phyloP scores from a whole-genome alignment of 2,329 filamentous ascomycete species.

The Sporothrix brunneoviolacea region DNA sequence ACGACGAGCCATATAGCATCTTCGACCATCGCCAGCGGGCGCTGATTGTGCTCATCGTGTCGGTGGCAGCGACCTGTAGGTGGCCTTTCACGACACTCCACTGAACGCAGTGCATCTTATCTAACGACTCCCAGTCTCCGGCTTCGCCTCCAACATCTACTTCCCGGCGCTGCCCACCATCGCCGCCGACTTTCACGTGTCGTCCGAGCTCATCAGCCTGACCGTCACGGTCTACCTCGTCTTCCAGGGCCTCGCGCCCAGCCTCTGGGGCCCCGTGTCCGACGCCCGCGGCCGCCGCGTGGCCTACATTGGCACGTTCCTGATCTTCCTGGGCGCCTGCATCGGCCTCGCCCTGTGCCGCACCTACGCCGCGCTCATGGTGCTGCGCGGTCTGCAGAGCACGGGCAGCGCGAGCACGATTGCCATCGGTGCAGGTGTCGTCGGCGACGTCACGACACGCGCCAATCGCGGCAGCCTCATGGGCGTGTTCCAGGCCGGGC shows the following conservation, averaged over 20 bases:
- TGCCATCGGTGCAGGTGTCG: slow-evolving; percentile 63
- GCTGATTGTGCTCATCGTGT: slow-evolving; percentile 40
- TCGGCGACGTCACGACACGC: slow-evolving; percentile 63
- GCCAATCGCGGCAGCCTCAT: slow-evolving; percentile 67
- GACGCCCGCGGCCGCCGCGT: slow-evolving; percentile 55
- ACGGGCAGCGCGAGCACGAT: slow-evolving; percentile 61
- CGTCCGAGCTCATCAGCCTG: slow-evolving; percentile 37
- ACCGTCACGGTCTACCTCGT: slow-evolving; percentile 56
- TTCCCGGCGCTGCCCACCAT: slow-evolving; percentile 38
- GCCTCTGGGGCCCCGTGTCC: slow-evolving; percentile 53
- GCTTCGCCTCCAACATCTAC: slow-evolving; percentile 54
- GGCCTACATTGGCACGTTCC: slow-evolving; percentile 53
- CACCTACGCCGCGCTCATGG: slow-evolving; percentile 49
- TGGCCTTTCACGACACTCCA: too few relatives aligned
- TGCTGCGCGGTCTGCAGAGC: slow-evolving; percentile 57
- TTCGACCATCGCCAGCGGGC: slow-evolving; percentile 44
- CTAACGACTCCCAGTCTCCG: slow-evolving; percentile 45
- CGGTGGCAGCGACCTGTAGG: slow-evolving; percentile 45
- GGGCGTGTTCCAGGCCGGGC: slow-evolving; percentile 53
- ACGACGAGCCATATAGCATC: slow-evolving; percentile 37
- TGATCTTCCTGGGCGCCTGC: slow-evolving; percentile 52
- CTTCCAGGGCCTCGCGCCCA: slow-evolving; percentile 55
- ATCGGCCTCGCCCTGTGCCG: slow-evolving; percentile 53
- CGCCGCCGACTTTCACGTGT: slow-evolving; percentile 31
- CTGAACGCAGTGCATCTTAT: too few relatives aligned